A percentile compares a stretch with the other conserved stretches of the same genome.
Conservation (phyloP, 345 rosid genomes). For the Anastatica hierochuntica region DNA sequence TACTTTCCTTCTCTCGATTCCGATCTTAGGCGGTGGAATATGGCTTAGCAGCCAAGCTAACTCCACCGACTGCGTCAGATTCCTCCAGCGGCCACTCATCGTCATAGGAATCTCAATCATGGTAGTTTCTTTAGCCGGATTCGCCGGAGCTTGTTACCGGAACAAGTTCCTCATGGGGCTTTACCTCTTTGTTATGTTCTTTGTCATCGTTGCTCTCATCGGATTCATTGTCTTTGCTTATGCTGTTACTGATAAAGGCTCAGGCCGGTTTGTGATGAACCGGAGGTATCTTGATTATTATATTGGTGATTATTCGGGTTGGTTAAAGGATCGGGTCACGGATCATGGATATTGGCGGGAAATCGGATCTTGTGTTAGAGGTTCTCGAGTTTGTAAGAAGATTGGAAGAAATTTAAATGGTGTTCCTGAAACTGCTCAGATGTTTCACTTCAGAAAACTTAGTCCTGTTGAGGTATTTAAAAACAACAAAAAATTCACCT, state of each 20-base stretch:
- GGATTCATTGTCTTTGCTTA: constrained; percentile 85
- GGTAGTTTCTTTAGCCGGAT: constrained; percentile 73
- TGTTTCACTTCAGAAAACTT: constrained; percentile 59
- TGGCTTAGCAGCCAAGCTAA: constrained; percentile 91
- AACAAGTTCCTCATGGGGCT: constrained; percentile 76
- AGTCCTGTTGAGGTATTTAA: constrained; percentile 56
- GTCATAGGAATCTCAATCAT: constrained; percentile 65
- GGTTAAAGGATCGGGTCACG: constrained; percentile 62
- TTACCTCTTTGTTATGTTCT: constrained; percentile 80
- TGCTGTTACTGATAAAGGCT: constrained; percentile 78
- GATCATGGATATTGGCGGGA: constrained; percentile 54
- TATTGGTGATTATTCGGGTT: constrained; percentile 63
- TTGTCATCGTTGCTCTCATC: constrained; percentile 66
- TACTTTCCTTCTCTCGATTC: constrained; percentile 76
- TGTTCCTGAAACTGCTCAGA: constrained; percentile 58
- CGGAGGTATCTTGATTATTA: constrained; percentile 60
- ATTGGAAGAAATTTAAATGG: constrained; percentile 42
- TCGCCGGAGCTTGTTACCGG: constrained; percentile 80
- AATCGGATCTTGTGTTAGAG: constrained; percentile 71
- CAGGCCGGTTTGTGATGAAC: constrained; percentile 41
- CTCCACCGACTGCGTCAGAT: constrained; percentile 81
- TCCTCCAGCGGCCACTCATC: constrained; percentile 91
- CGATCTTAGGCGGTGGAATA: constrained; percentile 92
- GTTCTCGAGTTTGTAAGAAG: constrained; percentile 59
- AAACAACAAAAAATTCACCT: no score